phyloP scores from a whole-genome alignment of 768 basidiomycete genomes.

The Leucocoprinus leucothites region DNA sequence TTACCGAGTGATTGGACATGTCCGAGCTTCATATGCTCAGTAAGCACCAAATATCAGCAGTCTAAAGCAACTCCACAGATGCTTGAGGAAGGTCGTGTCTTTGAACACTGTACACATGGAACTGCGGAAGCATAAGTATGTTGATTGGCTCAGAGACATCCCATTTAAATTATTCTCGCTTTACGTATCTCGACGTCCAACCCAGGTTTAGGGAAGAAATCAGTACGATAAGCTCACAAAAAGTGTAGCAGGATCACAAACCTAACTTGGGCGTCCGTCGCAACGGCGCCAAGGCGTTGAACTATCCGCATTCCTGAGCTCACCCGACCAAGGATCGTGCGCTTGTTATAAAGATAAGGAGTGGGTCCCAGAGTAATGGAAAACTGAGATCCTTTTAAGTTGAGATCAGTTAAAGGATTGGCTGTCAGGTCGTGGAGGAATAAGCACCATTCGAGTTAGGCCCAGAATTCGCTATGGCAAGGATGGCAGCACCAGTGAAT shows the following conservation, averaged over 20 bases:
- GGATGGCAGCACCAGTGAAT: constrained; percentile 94
- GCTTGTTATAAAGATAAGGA: constrained; percentile 80
- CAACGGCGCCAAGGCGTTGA: constrained; percentile 87
- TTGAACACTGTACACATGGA: too few relatives aligned
- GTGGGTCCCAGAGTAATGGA: constrained; percentile 85
- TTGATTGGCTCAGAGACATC: constrained; percentile 39
- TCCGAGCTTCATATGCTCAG: too few relatives aligned
- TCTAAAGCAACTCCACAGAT: too few relatives aligned
- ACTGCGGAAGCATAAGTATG: neutral
- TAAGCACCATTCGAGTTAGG: constrained; percentile 81
- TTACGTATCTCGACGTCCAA: constrained; percentile 93
- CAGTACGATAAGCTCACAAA: constrained; percentile 1
- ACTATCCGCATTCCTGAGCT: constrained; percentile 89
- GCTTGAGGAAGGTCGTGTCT: too few relatives aligned
- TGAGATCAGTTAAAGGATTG: constrained; percentile 24
- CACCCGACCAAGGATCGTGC: constrained; percentile 91
- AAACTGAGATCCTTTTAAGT: constrained; percentile 87
- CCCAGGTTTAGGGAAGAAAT: constrained; percentile 36
- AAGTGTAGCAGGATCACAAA: constrained; percentile 30
- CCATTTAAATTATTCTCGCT: constrained; percentile 41
- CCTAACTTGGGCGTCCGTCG: constrained; percentile 89
- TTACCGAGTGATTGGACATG: too few relatives aligned
- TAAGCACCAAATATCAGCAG: too few relatives aligned
- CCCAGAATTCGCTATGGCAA: constrained; percentile 97
- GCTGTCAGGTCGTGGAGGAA: constrained; percentile 28